A percentile compares a stretch with the other conserved stretches of the same genome.
phyloP scores from a whole-genome alignment of 805 yeast species.

The Metschnikowia orientalis region DNA sequence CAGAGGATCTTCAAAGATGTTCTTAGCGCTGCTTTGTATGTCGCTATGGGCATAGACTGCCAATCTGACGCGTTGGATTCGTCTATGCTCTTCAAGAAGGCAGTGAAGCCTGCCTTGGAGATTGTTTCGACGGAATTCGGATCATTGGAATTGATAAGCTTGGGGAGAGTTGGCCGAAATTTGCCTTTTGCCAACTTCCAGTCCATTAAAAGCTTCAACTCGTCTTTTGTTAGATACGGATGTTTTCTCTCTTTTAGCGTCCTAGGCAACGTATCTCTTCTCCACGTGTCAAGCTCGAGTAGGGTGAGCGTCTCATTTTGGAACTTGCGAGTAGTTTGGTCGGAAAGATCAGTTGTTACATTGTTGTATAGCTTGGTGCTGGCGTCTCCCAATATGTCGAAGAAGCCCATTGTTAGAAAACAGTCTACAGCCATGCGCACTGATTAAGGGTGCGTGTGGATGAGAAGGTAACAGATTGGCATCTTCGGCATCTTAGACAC shows the following conservation, averaged over 20 bases:
- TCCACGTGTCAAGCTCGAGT: conserved; percentile 38
- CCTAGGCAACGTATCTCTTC: conserved; percentile 26
- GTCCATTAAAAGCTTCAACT: conserved; percentile 41
- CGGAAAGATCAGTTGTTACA: conserved; percentile 26
- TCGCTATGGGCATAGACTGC: conserved; percentile 3
- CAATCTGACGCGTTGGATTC: conserved; percentile 6
- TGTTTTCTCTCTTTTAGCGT: conserved; percentile 20
- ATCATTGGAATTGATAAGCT: conserved; percentile 37
- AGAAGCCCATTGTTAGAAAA: neutral
- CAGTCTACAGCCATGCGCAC: neutral
- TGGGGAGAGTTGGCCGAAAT: conserved; percentile 42
- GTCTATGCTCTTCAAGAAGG: conserved; percentile 9
- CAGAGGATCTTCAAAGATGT: conserved; percentile 28
- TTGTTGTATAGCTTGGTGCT: conserved; percentile 21
- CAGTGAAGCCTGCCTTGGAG: conserved; percentile 26
- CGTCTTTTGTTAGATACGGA: conserved; percentile 32
- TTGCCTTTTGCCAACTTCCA: conserved; percentile 45
- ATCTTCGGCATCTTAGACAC: no score
- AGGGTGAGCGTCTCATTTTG: conserved; percentile 25
- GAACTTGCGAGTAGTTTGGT: conserved; percentile 23
- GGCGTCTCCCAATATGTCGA: conserved; percentile 6
- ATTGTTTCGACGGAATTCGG: conserved; percentile 23
- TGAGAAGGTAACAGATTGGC: no score
- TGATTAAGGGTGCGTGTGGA: conserved; percentile 1
- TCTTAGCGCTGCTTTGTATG: conserved; percentile 21